phyloP scores from a whole-genome alignment of 2,329 filamentous ascomycete genomes.

The Leptosphaerulina australis region DNA sequence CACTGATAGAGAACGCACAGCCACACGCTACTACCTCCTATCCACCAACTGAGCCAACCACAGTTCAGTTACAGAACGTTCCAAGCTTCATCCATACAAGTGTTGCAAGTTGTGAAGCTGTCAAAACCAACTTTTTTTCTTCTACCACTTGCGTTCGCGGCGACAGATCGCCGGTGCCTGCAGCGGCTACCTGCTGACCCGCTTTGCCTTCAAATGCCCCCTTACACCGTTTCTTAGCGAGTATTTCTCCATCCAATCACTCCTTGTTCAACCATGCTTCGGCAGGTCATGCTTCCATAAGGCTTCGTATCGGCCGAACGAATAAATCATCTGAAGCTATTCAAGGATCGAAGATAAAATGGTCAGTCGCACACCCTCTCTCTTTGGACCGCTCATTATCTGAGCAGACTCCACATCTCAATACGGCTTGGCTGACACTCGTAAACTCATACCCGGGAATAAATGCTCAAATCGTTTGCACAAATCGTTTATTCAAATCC shows the following conservation, averaged over 20 bases:
- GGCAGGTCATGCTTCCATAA: constrained; percentile 25
- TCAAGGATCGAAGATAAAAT: background rate
- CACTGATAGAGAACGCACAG: constrained; percentile 14
- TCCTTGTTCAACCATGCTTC: constrained; percentile 7
- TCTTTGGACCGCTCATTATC: background rate
- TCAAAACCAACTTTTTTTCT: constrained; percentile 20
- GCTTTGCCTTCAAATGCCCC: constrained; percentile 37
- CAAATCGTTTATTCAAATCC: background rate
- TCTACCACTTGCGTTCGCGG: constrained; percentile 22
- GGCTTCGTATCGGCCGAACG: constrained; percentile 27
- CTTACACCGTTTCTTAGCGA: constrained; percentile 13
- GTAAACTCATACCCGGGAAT: constrained; percentile 3
- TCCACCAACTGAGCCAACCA: constrained; percentile 17
- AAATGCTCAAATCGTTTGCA: background rate
- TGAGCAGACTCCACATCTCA: background rate
- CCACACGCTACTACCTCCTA: constrained; percentile 18
- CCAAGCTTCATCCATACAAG: constrained; percentile 23
- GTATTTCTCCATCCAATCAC: constrained; percentile 24
- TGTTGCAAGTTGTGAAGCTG: constrained; percentile 11
- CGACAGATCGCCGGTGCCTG: constrained; percentile 38
- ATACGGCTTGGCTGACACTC: background rate
- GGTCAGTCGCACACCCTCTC: background rate
- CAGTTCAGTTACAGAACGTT: constrained; percentile 8
- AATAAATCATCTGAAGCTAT: constrained; percentile 2
- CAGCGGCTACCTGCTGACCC: constrained; percentile 40